Conservation (phyloP, 2,329 filamentous ascomycete species). For the Zalaria sp. region DNA sequence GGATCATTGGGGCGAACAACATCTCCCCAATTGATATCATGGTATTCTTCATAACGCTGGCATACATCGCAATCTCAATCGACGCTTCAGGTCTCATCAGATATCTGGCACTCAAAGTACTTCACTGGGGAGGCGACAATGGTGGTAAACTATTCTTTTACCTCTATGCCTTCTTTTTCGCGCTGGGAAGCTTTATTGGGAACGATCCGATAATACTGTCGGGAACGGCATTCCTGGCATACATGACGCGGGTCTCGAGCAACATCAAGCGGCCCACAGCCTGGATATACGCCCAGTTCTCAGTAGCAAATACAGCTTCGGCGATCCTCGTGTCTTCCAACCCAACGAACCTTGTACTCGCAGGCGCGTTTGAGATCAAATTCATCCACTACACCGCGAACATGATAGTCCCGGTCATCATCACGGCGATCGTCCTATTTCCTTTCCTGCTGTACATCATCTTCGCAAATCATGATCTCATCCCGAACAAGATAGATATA, state of each 20-base stretch:
- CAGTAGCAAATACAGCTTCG: slow-evolving; percentile 58
- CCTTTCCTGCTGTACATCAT: slow-evolving; percentile 57
- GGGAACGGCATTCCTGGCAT: slow-evolving; percentile 60
- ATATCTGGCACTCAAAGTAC: slow-evolving; percentile 55
- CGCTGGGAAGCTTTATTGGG: slow-evolving; percentile 52
- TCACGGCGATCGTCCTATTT: slow-evolving; percentile 54
- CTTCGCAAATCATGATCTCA: slow-evolving; percentile 48
- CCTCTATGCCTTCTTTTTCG: slow-evolving; percentile 59
- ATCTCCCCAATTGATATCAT: slow-evolving; percentile 62
- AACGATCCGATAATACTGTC: slow-evolving; percentile 66
- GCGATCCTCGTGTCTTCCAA: slow-evolving; percentile 67
- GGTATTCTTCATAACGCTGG: slow-evolving; percentile 58
- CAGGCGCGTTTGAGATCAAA: slow-evolving; percentile 56
- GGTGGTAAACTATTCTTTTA: slow-evolving; percentile 58
- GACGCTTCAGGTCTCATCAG: slow-evolving; percentile 61
- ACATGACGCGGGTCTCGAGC: slow-evolving; percentile 62
- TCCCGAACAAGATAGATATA: slow-evolving; percentile 53
- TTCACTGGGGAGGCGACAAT: slow-evolving; percentile 52
- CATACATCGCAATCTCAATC: slow-evolving; percentile 66
- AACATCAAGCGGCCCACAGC: slow-evolving; percentile 58
- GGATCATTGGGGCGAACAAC: slow-evolving; percentile 49
- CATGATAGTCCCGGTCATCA: slow-evolving; percentile 57
- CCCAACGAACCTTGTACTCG: slow-evolving; percentile 61
- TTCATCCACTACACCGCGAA: slow-evolving; percentile 66
- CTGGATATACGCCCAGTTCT: slow-evolving; percentile 61